Evolutionary conservation across 148 eudicot genomes (phyloP).

Genomic region (Camellia lanceoleosa): DNA sequence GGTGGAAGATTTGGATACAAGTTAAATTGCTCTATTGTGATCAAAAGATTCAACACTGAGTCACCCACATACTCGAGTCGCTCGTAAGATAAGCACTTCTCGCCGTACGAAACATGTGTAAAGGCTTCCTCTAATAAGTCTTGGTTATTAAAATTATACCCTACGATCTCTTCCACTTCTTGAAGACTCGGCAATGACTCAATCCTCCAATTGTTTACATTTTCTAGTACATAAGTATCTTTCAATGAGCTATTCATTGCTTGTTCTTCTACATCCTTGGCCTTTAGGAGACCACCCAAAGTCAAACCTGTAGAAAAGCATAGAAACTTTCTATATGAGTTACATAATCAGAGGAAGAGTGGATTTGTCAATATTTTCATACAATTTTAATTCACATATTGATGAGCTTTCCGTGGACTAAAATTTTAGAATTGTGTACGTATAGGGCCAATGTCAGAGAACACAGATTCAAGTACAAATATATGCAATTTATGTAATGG

Average conservation of each 20-base stretch:
- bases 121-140: constrained; percentile 44
- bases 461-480: background rate
- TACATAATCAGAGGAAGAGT: background rate
- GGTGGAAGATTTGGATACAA: constrained; percentile 39
- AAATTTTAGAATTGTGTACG: background rate
- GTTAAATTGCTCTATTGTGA: constrained; percentile 37
- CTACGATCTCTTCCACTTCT: constrained; percentile 25
- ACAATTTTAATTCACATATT: background rate
- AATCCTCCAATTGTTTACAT: constrained; percentile 7
- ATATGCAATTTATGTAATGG: too few relatives aligned
- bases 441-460: background rate
- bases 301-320: constrained; percentile 17
- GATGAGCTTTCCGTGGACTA: background rate
- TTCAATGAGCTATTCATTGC: constrained; percentile 7
- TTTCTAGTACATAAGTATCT: background rate
- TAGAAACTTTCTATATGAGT: background rate
- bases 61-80: constrained; percentile 61
- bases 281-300: constrained; percentile 19
- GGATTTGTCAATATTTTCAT: background rate
- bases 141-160: constrained; percentile 35
- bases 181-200: constrained; percentile 12
- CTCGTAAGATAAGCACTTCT: constrained; percentile 30
- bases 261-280: constrained; percentile 6
- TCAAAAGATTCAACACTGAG: constrained; percentile 38
- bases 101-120: constrained; percentile 37